Percentiles rank a stretch among this genome's conserved stretches.
These are phyloP conservation scores for Umbelopsis isabellina DNA, from an alignment of 192 early-diverging fungal genomes.

Conservation along the genomic window DNA sequence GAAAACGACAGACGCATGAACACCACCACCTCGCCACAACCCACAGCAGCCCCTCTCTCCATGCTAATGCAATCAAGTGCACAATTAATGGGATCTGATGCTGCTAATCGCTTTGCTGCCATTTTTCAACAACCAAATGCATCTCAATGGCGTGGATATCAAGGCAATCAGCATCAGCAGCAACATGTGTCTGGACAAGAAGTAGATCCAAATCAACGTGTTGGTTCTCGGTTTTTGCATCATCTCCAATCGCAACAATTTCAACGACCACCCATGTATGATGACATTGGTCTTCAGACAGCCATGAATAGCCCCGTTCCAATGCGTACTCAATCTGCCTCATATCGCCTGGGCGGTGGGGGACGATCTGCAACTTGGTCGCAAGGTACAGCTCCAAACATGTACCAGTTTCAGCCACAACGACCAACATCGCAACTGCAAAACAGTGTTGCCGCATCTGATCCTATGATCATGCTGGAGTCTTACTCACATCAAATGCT, in stretches of 20 bases:
- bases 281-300: neutral
- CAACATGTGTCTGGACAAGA: neutral
- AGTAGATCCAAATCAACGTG: neutral
- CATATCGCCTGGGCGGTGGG: constrained; percentile 2
- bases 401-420: neutral
- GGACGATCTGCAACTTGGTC: neutral
- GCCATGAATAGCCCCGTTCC: constrained; percentile 10
- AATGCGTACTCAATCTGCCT: constrained; percentile 14
- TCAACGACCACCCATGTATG: constrained; percentile 1
- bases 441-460: constrained; percentile 12
- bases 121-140: constrained; percentile 14
- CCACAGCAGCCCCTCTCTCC: neutral
- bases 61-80: constrained; percentile 15
- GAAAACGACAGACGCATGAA: neutral
- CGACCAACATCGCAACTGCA: constrained; percentile 3
- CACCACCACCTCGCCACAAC: neutral
- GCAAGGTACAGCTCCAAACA: neutral
- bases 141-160: constrained; percentile 14
- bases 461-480: constrained; percentile 4
- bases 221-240: neutral
- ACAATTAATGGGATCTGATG: neutral
- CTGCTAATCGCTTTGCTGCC: constrained; percentile 12
- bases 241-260: constrained; percentile 8
- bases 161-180: neutral
- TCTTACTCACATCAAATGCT: constrained; percentile 11